Percentiles rank a stretch among this genome's conserved stretches.
Evolutionary conservation across 2,329 filamentous ascomycete genomes (phyloP).

Genomic region (Macrophomina pseudophaseolina): DNA sequence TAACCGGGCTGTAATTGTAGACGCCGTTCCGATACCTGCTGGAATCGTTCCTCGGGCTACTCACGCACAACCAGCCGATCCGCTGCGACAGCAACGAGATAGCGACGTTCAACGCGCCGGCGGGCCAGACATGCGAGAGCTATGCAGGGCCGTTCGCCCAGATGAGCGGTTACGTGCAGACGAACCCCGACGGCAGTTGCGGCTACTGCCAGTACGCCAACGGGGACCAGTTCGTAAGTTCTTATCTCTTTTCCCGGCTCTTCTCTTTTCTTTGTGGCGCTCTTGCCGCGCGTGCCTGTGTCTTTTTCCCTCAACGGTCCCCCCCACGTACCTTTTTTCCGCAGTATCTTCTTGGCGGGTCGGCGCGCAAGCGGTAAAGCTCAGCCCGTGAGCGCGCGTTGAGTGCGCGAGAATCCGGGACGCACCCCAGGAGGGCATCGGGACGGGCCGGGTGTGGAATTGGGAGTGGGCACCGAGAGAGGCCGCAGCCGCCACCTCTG

Average conservation of each 20-base stretch:
- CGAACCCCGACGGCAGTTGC: slow-evolving; percentile 62
- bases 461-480: slow-evolving; percentile 14
- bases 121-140: slow-evolving; percentile 63
- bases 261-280: not conserved
- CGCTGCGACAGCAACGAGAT: slow-evolving; percentile 62
- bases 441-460: slow-evolving; percentile 26
- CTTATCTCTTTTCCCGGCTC: not conserved
- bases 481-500: not conserved
- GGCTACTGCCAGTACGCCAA: slow-evolving; percentile 67
- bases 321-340: not conserved
- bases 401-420: slow-evolving; percentile 18
- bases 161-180: slow-evolving; percentile 65
- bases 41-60: slow-evolving; percentile 63
- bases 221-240: slow-evolving; percentile 61
- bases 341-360: slow-evolving; percentile 6
- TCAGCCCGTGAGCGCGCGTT: not conserved
- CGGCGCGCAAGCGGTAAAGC: slow-evolving; percentile 4
- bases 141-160: slow-evolving; percentile 62
- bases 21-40: slow-evolving; percentile 72
- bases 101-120: slow-evolving; percentile 64
- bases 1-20: slow-evolving; percentile 62
- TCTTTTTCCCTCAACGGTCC: not conserved
- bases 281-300: not conserved
- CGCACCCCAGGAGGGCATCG: slow-evolving; percentile 13
- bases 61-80: slow-evolving; percentile 61